phyloP scores from a whole-genome alignment of 352 stramenopile species.

The Globisporangium radiosum region DNA sequence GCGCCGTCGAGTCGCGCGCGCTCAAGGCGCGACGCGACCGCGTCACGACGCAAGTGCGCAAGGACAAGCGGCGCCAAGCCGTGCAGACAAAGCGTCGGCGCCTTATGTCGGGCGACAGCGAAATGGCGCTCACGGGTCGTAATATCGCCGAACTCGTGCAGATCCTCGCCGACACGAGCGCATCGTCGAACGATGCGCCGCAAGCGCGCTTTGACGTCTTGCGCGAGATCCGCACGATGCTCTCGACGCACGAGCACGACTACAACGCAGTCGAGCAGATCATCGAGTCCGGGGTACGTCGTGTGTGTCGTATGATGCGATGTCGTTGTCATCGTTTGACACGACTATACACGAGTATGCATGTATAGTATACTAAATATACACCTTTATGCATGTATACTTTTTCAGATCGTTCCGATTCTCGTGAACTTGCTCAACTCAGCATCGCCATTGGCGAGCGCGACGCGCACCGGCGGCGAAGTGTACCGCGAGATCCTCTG shows the following conservation, averaged over 20 bases:
- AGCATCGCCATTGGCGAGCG: conserved; percentile 51
- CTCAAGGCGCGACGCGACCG: conserved; percentile 57
- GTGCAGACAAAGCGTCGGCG: conserved; percentile 71
- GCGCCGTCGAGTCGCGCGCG: conserved; percentile 43
- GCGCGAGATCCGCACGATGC: conserved; percentile 55
- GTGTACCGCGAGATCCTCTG: conserved; percentile 77
- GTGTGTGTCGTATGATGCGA: too few species aligned
- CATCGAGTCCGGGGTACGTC: conserved; percentile 66
- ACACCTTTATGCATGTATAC: too few species aligned
- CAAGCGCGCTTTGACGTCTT: conserved; percentile 67
- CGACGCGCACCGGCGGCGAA: conserved; percentile 55
- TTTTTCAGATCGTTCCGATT: conserved; percentile 72
- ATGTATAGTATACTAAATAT: too few species aligned
- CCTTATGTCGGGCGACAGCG: conserved; percentile 38
- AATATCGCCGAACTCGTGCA: conserved; percentile 48
- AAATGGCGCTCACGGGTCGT: conserved; percentile 38
- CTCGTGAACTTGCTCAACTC: conserved; percentile 63
- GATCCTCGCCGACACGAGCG: conserved; percentile 34
- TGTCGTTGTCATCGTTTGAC: too few species aligned
- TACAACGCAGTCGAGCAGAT: conserved; percentile 65
- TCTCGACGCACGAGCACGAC: conserved; percentile 56
- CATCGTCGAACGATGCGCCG: conserved; percentile 29
- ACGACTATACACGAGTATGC: too few species aligned
- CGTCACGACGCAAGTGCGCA: conserved; percentile 61
- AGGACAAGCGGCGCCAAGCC: conserved; percentile 58